Evolutionary conservation across 1,284 basidiomycete genomes (phyloP).

Genomic region (Trichosporon ovoides): DNA sequence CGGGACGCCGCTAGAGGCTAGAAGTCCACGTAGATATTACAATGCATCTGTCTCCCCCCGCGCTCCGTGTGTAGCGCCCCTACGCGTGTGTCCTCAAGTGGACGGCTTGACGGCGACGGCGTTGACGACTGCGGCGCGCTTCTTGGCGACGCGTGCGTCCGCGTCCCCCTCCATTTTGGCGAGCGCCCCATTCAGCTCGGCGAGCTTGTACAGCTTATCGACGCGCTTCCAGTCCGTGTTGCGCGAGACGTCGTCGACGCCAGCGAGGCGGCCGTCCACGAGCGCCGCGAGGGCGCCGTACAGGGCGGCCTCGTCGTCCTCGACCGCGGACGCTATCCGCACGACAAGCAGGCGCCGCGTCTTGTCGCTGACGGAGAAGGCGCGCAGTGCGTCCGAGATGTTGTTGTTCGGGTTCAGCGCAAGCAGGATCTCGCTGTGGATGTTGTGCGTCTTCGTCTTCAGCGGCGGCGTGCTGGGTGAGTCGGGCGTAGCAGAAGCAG

Average conservation of each 20-base stretch:
- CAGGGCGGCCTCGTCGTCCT: constrained; percentile 25
- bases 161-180: constrained; percentile 35
- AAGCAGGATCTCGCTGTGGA: constrained; percentile 76
- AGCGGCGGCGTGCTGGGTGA: constrained; percentile 10
- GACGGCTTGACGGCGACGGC: constrained; percentile 77
- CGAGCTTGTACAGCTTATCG: constrained; percentile 74
- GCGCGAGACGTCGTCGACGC: constrained; percentile 9
- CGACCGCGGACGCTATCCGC: constrained; percentile 52
- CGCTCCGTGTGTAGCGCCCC: too few species aligned
- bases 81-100: constrained; percentile 28
- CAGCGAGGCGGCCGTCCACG: constrained; percentile 46
- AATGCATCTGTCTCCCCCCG: too few species aligned
- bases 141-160: constrained; percentile 46
- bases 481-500: too few species aligned
- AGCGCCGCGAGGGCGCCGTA: constrained; percentile 57
- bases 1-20: too few species aligned
- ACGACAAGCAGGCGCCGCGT: constrained; percentile 69
- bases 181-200: constrained; percentile 48
- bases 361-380: constrained; percentile 70
- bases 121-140: constrained; percentile 64
- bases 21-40: too few species aligned
- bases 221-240: constrained; percentile 58
- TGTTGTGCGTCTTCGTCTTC: constrained; percentile 40
- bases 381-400: constrained; percentile 76
- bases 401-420: constrained; percentile 77